Base-by-base conservation (phyloP, 2,329 filamentous ascomycete genomes). In the Cryphonectria parasitica region DNA sequence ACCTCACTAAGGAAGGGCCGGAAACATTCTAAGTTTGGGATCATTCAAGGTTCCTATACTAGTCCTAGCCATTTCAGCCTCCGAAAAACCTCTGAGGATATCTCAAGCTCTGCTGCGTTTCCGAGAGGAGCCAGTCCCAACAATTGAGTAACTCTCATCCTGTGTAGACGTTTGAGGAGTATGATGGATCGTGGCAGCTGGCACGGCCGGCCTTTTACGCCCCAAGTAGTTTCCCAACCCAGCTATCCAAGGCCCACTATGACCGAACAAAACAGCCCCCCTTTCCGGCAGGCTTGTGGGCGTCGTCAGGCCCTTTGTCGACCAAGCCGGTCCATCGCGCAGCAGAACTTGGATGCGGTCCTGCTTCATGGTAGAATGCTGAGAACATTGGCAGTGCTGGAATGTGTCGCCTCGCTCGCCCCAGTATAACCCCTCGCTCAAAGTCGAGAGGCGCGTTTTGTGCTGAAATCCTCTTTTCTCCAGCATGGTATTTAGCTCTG, bases 351-450 rank as follows among this genome's bases (percentile, higher is more conserved):
- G 68, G 17, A 66, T 60, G 22, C 68, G 68, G 39, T 61, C 49
- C 13, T 69, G 52, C 52, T 43, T 58, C 6, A 6, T 41, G 5
- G 39, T 1, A 58, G 62, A 11, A 22, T 8, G 19, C 19, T 60
- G 36, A 8, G 62, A 36, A 49, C 69, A 74, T 41, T 65, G 43
- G 36, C 73, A 74, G 10, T 62, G 63, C 45, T 73, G 69, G 56
- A 74, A 74, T 4, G 64, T 63, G 64, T 72, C 70, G 41, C 71
- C 68, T 6, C 68, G 72, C 4, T 61, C 64, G 34, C 70, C 71
- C 74, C 74, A 75, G 64, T 71, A 69, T 41, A 75, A 70, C 11
- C 73, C 56, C 36, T 74, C 69, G 13, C 70, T 41, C 45, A 73
- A 56, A 31, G 68, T 34, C 68, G 67, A 69, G 13, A 68, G 74